Evolutionary conservation across 2,329 filamentous ascomycete genomes (phyloP), one percentile per base, ranked within the genome.

Genomic region (Pseudocercospora eumusae): DNA sequence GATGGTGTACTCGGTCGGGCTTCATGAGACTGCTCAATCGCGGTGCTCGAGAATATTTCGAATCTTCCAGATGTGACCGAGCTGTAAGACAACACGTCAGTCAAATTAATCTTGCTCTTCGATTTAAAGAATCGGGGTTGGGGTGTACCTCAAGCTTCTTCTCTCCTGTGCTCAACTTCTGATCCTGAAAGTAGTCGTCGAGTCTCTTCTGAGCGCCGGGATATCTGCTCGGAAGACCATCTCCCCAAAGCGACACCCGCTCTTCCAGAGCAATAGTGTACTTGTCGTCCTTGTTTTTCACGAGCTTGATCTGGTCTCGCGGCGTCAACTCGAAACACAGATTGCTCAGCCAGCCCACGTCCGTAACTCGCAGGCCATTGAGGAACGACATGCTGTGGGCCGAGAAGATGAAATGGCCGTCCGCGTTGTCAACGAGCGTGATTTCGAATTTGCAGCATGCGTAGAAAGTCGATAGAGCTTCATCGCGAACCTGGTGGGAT

Each of bases 131-230:
- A 20, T 23, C 11, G 18, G 21, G 44, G 3, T 33, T 33, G 10
- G 10, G 15, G 15, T 21, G 8, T 27, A 25, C 47, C 11, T 28
- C 47, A n/a, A 50, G 47, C 47, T 50, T 50, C 47, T 28, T 50
- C 44, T 47, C 44, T n/a, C 47, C 47, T 4, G 25, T 27, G 47
- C 23, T 50, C 47, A 50, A n/a, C 47, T 50, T 50, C 23, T n/a
- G 13, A 8, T 50, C 20, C 23, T 28, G 3, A 3, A 27, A n/a
- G 7, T 23, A 23, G 9, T 47, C 44, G 44, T 47, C 9, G 2
- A 13, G n/a, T 47, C 11, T 10, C 44, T 23, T 11, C 44, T 20
- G n/a, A 4, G 9, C n/a, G 2, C 8, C n/a, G 2, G 15, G n/a
- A 49, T 3, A 49, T 11, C 6, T 49, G 44, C 20, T 21, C 9